Conservation (phyloP, 1,139 yeast species). For the Taphrina wiesneri region DNA sequence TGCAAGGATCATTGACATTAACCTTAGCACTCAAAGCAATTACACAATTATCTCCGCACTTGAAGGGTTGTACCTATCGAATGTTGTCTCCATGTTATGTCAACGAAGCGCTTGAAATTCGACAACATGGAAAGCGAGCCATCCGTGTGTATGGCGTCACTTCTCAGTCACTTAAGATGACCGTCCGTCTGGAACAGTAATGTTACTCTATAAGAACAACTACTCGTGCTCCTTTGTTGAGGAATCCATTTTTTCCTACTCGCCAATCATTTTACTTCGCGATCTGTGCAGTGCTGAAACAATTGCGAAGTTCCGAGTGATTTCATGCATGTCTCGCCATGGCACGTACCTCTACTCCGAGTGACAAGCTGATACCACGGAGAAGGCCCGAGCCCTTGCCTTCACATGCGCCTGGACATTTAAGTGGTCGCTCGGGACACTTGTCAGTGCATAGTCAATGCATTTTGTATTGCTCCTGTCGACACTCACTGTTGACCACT, state of each 20-base stretch:
- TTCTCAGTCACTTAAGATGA: background rate
- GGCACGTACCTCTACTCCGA: background rate
- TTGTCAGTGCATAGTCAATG: background rate
- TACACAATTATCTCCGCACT: background rate
- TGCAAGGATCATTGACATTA: constrained; percentile 80
- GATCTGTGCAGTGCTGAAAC: background rate
- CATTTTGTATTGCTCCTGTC: background rate
- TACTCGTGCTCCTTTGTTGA: too few relatives aligned
- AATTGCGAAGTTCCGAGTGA: background rate
- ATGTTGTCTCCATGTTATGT: constrained; percentile 23
- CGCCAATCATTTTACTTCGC: too few relatives aligned
- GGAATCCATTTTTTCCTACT: too few relatives aligned
- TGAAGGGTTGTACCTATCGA: constrained; percentile 11
- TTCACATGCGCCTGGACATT: background rate
- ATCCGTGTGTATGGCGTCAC: background rate
- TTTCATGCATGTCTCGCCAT: background rate
- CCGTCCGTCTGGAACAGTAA: background rate
- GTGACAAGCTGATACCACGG: background rate
- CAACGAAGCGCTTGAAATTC: constrained; percentile 6
- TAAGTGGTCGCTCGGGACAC: background rate
- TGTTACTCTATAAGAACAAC: too few relatives aligned
- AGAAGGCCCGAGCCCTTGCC: background rate
- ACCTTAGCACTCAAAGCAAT: constrained; percentile 52
- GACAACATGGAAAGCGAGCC: background rate
- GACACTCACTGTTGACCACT: background rate